A percentile compares a stretch with the other conserved stretches of the same genome.
Conservation (phyloP, 106 monocot genomes). For the Dendrobium nobile region DNA sequence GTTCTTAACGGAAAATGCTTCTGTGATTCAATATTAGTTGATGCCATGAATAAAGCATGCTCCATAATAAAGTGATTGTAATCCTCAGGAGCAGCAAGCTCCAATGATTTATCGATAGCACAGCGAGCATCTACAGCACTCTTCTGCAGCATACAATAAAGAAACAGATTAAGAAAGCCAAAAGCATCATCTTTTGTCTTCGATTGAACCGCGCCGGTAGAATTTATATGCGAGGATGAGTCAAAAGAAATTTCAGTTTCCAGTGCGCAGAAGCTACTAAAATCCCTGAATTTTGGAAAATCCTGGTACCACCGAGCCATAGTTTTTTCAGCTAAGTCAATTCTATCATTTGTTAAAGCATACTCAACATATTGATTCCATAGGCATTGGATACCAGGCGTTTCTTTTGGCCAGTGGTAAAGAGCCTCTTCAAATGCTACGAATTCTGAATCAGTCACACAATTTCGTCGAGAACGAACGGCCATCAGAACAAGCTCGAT, state of each 20-base stretch:
- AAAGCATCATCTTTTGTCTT: conserved; percentile 34
- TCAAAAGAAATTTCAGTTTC: background rate
- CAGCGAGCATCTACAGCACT: conserved; percentile 28
- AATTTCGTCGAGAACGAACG: conserved; percentile 24
- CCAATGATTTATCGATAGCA: conserved; percentile 60
- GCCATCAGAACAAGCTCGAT: conserved; percentile 54
- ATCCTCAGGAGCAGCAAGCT: conserved; percentile 30
- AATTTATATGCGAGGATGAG: no score
- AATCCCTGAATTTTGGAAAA: conserved; percentile 15
- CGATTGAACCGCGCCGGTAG: background rate
- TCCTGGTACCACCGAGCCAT: conserved; percentile 48
- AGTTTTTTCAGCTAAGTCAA: conserved; percentile 34
- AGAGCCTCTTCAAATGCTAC: conserved; percentile 53
- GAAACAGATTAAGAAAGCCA: conserved; percentile 53
- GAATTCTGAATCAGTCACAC: conserved; percentile 3
- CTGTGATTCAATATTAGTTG: conserved; percentile 1
- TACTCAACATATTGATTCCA: conserved; percentile 79
- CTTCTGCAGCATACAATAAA: conserved; percentile 39
- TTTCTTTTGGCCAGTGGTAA: conserved; percentile 48
- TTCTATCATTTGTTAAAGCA: conserved; percentile 26
- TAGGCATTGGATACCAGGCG: conserved; percentile 56
- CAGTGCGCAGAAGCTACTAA: background rate
- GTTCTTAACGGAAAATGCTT: background rate
- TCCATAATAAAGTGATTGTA: conserved; percentile 60
- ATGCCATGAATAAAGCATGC: conserved; percentile 40